Base-by-base conservation (phyloP, 164 flowering plant species). In the Sedum album region DNA sequence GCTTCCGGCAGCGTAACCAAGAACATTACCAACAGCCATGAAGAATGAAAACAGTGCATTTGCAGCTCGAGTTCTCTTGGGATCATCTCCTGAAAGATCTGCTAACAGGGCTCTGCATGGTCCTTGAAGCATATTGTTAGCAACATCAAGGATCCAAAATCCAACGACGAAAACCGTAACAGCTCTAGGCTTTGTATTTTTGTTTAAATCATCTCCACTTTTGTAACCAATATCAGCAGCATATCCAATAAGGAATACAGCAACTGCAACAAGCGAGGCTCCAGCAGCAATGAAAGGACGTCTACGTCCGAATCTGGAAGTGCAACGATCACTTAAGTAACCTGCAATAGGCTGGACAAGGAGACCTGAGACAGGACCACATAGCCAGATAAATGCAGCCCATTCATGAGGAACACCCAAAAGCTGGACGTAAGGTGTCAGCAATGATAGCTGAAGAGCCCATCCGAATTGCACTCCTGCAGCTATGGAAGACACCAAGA, bases 381-480 rank as follows among this genome's bases (percentile, higher is more conserved):
- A 89, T 31, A 87, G 92, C 90, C 96, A 89, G 60, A 87, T 83
- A 80, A 75, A 79, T 7, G 90, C 68, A 0, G 96, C 82, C 90
- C 87, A 86, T 3, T 71, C 80, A 76, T 86, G 91, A 6, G 90
- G 89, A 17, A 88, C 76, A 1, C 92, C 92, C 20, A 87, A 76
- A 5, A 78, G 86, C 72, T 88, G 94, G 7, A 85, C 86, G 73
- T 88, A 88, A 0, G 94, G 94, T 4, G 94, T 88, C 4, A 88
- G 71, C 0, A 88, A 74, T 1, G 91, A 86, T 31, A 88, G 89
- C 73, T 88, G 94, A 1, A 88, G 76, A 5, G 94, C 94, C 94
- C 94, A 88, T 10, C 94, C 90, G 75, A 88, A 88, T 64, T 88
- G 91, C 1, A 88, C 55, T 2, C 94, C 94, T 10, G 91, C 86